phyloP scores from a whole-genome alignment of 208 protist genomes.

The Leishmania guyanensis region DNA sequence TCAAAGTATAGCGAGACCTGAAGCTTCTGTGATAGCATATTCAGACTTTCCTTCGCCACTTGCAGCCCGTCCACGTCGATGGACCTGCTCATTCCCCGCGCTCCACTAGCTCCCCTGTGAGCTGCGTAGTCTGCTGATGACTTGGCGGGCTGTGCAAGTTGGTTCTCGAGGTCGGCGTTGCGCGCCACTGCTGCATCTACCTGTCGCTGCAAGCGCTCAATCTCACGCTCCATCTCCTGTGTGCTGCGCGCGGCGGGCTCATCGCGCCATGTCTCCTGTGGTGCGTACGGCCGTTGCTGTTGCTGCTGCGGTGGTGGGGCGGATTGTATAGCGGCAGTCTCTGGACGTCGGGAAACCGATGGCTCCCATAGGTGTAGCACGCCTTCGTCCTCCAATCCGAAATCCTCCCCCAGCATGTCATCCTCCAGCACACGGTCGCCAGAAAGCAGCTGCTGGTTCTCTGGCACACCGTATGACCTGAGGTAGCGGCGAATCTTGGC shows the following conservation, averaged over 20 bases:
- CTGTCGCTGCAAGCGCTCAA: constrained; percentile 36
- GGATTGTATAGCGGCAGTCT: background rate
- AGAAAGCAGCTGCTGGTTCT: constrained; percentile 52
- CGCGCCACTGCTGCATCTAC: constrained; percentile 25
- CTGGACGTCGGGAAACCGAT: background rate
- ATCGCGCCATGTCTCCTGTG: background rate
- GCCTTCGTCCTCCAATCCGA: constrained; percentile 54
- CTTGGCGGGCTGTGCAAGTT: constrained; percentile 17
- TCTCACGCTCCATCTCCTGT: constrained; percentile 28
- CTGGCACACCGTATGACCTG: constrained; percentile 64
- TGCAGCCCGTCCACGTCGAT: constrained; percentile 36
- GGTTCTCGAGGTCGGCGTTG: constrained; percentile 21
- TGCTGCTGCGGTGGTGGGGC: background rate
- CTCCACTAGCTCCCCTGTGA: background rate
- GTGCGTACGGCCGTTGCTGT: background rate
- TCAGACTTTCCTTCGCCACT: constrained; percentile 60
- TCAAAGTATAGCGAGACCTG: constrained; percentile 67
- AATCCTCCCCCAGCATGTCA: constrained; percentile 65
- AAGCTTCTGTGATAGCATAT: constrained; percentile 46
- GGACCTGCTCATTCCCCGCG: background rate
- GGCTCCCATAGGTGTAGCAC: constrained; percentile 45
- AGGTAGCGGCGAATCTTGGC: constrained; percentile 80
- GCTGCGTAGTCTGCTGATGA: background rate
- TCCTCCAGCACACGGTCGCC: constrained; percentile 49
- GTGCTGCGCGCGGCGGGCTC: background rate